Conservation (phyloP, 495 filamentous ascomycete species). For the Sporormia fimetaria region DNA sequence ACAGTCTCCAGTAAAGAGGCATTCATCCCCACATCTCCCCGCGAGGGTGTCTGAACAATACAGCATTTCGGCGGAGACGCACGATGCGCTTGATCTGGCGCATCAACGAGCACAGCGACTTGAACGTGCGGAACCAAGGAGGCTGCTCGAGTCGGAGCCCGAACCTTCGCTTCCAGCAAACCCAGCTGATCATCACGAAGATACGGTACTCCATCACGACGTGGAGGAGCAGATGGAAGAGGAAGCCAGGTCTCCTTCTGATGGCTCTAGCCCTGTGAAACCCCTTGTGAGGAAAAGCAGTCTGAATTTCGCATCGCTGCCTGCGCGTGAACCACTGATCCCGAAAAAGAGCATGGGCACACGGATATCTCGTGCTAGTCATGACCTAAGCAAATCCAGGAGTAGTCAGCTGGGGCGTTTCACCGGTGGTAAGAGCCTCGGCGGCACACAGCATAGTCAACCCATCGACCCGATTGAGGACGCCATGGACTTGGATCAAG, state of each 20-base stretch:
- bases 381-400: slow-evolving; percentile 52
- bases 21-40: neutral
- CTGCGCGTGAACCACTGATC: slow-evolving; percentile 75
- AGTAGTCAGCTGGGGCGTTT: slow-evolving; percentile 53
- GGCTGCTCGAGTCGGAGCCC: slow-evolving; percentile 1
- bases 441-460: slow-evolving; percentile 36
- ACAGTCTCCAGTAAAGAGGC: too few relatives aligned
- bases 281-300: slow-evolving; percentile 79
- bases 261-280: slow-evolving; percentile 49
- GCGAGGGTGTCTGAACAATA: slow-evolving; percentile 5
- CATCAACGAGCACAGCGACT: slow-evolving; percentile 2
- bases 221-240: slow-evolving; percentile 38
- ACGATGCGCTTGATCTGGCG: slow-evolving; percentile 10
- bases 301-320: slow-evolving; percentile 81
- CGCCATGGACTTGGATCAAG: slow-evolving; percentile 48
- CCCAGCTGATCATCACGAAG: slow-evolving; percentile 3
- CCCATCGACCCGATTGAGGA: slow-evolving; percentile 40
- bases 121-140: too few relatives aligned
- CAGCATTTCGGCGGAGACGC: slow-evolving; percentile 11
- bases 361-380: slow-evolving; percentile 62
- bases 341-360: slow-evolving; percentile 67
- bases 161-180: too few relatives aligned
- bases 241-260: slow-evolving; percentile 47
- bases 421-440: slow-evolving; percentile 47
- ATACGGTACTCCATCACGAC: slow-evolving; percentile 21